Evolutionary conservation across 1,284 basidiomycete species (phyloP), one percentile per base, ranked within the genome.

Genomic region (Austroboletus rostrupii): DNA sequence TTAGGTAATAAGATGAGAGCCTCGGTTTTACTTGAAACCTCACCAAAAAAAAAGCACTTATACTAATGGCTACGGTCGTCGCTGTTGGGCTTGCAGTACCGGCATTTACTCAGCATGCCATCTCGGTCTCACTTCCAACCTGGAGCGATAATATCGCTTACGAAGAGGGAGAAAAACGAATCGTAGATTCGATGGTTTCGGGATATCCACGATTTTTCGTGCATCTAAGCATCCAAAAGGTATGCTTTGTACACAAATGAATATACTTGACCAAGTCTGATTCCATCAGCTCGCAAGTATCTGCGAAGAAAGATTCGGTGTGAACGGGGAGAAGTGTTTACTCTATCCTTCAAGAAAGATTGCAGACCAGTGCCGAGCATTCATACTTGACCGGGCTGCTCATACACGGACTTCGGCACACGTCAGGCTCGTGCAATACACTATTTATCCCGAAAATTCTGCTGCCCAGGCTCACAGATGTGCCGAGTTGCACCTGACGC

Each of bases 191-290:
- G 16, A 95, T 98, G 93, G 80, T 90, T 49, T 85, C 86, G 5
- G 97, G 96, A n/a, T 99, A 99, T 65, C 97, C 97, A 0, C 77
- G 97, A 43, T 99, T 99, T 73, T 98, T 97, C 68, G 90, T 99
- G 48, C 92, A 97, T 68, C 74, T 83, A 21, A 87, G 79, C 56
- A 94, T 98, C 33, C 83, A 85, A 64, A 91, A 92, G 77, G 94
- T 93, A 61, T 55, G 80, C 67, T 47, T 16, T 43, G 26, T n/a
- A 39, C 19, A 17, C 36, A 43, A 21, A n/a, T 28, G 9, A 11
- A 1, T 29, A 11, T n/a, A 36, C 28, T 48, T 39, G 38, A 20
- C 48, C 29, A n/a, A 12, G 32, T 40, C 53, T 41, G 47, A 50
- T 49, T 43, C 11, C 0, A 40, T 14, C 66, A 95, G 91, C 87